Base-by-base conservation (phyloP, 2,329 filamentous ascomycete genomes). In the Pleurostoma richardsiae region DNA sequence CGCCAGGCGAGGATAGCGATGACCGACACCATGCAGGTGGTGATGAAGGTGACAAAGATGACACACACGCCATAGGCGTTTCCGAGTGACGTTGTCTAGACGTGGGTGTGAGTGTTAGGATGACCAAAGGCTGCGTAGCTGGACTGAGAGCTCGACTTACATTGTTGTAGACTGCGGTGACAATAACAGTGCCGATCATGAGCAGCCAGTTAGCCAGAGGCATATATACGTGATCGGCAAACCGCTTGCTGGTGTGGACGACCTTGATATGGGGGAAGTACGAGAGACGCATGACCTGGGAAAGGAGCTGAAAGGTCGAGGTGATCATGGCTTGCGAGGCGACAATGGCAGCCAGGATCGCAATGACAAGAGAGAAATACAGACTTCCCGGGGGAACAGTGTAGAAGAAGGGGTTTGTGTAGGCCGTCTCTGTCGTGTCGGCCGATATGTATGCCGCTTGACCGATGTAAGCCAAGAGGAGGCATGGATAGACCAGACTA, bases 301-400 rank as follows among this genome's bases (percentile, higher is more conserved):
- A 74, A n/a, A 87, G 66, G 2, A 73, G 65, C 64, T 88, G 85
- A 52, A 90, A 90, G 0, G 83, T 82, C 6, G 80, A 82, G 0
- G 87, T 90, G 43, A 90, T 89, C 67, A 90, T 85, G 7, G 87
- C 87, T 54, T 91, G 87, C 4, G 82, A 87, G 1, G 87, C 87
- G 8, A 91, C 86, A 54, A 90, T 80, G 29, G 85, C 84, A 4
- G 85, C 84, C 4, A 86, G 66, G 6, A 90, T 74, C 0, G 86
- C 85, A 42, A 90, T 66, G 3, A 90, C 73, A 29, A 91, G 67
- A 46, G 77, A 79, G 4, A 83, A 83, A 56, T 85, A 87, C 27
- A 90, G 70, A 57, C 79, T 83, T 4, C 84, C 84, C 0, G 79
- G 79, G 0, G 86, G 85, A 0, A 82, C 80, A 0, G 80, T 77